Conservation (phyloP, 106 monocot species). For the Cymbidium sinense region DNA sequence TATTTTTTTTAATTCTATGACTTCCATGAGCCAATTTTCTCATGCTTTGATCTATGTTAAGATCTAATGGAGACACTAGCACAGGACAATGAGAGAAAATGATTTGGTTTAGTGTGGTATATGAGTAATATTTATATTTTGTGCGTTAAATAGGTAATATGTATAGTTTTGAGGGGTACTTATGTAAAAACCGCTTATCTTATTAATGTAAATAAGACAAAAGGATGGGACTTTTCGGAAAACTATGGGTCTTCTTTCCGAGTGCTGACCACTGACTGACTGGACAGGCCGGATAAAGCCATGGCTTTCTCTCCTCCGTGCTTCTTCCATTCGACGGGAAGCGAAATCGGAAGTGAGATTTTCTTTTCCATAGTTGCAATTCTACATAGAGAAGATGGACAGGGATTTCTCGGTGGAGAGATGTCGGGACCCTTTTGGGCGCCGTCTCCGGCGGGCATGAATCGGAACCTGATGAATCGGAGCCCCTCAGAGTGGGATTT, state of each 20-base stretch:
- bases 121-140: too few species aligned
- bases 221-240: neutral
- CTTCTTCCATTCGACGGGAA: neutral
- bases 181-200: too few species aligned
- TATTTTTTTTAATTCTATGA: too few species aligned
- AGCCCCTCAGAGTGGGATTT: conserved; percentile 57
- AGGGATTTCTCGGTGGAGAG: conserved; percentile 61
- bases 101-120: too few species aligned
- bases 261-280: neutral
- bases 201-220: too few species aligned
- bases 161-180: too few species aligned
- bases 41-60: too few species aligned
- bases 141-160: too few species aligned
- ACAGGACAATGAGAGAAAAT: too few species aligned
- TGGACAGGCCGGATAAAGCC: neutral
- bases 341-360: too few species aligned
- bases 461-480: conserved; percentile 24
- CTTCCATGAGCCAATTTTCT: too few species aligned
- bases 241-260: neutral
- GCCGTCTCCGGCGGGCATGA: conserved; percentile 4
- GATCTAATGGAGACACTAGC: too few species aligned
- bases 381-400: conserved; percentile 24
- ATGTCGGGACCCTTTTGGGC: conserved; percentile 41
- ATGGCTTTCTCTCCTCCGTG: neutral
- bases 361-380: neutral